Evolutionary conservation across 257 asterid genomes (phyloP).

Genomic region (Coffea canephora): DNA sequence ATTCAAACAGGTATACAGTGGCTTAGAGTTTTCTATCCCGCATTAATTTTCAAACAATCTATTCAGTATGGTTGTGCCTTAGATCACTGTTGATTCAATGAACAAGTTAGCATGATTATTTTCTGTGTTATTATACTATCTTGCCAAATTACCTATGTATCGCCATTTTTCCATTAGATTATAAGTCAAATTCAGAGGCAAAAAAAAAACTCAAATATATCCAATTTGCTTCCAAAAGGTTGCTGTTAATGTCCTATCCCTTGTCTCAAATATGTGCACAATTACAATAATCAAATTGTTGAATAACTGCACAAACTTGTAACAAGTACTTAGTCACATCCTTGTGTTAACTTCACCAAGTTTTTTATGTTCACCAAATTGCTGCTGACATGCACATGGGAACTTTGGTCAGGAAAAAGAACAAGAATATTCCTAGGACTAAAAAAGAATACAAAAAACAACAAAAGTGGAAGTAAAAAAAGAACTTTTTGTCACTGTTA

Average conservation of each 20-base stretch:
- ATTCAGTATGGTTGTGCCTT: background rate
- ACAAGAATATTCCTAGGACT: background rate
- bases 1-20: background rate
- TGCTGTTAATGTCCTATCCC: background rate
- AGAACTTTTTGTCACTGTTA: background rate
- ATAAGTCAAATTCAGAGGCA: background rate
- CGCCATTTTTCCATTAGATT: background rate
- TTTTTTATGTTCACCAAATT: background rate
- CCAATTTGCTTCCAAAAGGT: background rate
- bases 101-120: background rate
- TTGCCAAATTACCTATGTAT: background rate
- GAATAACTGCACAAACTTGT: background rate
- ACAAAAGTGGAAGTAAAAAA: constrained; percentile 1
- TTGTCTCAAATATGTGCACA: background rate
- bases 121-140: background rate
- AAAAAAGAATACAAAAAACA: background rate
- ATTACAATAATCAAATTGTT: background rate
- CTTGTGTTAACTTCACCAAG: background rate
- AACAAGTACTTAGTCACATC: background rate
- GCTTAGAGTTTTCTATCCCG: background rate
- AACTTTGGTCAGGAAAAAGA: background rate
- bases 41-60: too few species aligned
- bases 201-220: background rate
- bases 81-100: background rate
- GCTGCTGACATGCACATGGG: background rate